These are phyloP conservation scores for Cladorrhinum sp. DNA, from an alignment of 2,329 filamentous ascomycete genomes.

Conservation along the genomic window DNA sequence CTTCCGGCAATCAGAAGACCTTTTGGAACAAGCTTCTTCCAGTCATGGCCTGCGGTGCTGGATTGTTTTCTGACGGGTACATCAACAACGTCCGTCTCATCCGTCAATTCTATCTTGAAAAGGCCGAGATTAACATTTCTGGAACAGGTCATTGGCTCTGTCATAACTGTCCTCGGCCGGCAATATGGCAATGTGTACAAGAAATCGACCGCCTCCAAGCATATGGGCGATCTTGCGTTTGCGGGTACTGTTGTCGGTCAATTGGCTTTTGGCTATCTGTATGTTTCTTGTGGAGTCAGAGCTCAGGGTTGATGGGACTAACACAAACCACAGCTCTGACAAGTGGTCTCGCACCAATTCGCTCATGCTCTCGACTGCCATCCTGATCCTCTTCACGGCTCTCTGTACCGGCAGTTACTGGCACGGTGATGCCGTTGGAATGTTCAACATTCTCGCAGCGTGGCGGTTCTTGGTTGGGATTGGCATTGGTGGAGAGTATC, in stretches of 20 bases:
- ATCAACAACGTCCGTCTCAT: slow-evolving; percentile 67
- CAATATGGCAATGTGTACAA: slow-evolving; percentile 71
- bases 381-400: slow-evolving; percentile 81
- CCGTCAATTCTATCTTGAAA: background rate
- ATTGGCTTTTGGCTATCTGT: slow-evolving; percentile 74
- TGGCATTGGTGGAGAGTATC: slow-evolving; percentile 80
- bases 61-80: slow-evolving; percentile 89
- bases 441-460: slow-evolving; percentile 73
- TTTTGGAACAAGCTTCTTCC: slow-evolving; percentile 47
- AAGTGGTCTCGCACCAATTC: slow-evolving; percentile 82
- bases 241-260: slow-evolving; percentile 82
- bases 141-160: slow-evolving; percentile 75
- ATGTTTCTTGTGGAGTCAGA: slow-evolving; percentile 1
- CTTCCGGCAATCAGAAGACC: slow-evolving; percentile 11
- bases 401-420: slow-evolving; percentile 75
- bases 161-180: slow-evolving; percentile 68
- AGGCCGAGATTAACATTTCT: background rate
- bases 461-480: slow-evolving; percentile 81
- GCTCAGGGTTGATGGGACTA: background rate
- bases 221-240: slow-evolving; percentile 80
- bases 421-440: slow-evolving; percentile 62
- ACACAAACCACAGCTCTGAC: slow-evolving; percentile 47
- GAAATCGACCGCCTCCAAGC: slow-evolving; percentile 65
- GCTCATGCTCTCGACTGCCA: slow-evolving; percentile 74
- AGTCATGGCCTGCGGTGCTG: slow-evolving; percentile 83